These are phyloP conservation scores for Neoscytalidium dimidiatum DNA, from an alignment of 2,329 filamentous ascomycete species.

Conservation along the genomic window DNA sequence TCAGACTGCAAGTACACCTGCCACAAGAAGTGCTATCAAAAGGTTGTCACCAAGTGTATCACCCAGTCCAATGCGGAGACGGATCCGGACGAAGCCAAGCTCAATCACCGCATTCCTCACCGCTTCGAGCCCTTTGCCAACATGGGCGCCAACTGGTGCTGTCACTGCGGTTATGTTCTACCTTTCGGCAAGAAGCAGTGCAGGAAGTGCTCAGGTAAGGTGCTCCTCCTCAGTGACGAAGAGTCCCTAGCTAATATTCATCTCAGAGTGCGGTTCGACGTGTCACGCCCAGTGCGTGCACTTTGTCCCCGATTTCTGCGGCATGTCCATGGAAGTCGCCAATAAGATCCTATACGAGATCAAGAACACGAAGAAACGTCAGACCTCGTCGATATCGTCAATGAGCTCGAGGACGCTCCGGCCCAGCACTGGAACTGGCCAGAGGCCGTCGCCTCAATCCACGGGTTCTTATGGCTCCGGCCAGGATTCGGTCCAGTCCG, in stretches of 20 bases:
- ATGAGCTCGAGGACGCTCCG: conserved; percentile 70
- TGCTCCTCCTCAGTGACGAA: not conserved
- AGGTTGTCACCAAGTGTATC: conserved; percentile 98
- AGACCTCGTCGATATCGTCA: conserved; percentile 52
- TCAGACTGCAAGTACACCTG: conserved; percentile 99
- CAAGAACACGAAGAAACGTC: conserved; percentile 73
- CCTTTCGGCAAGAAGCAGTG: conserved; percentile 95
- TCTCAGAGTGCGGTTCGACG: conserved; percentile 81
- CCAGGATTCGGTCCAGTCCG: conserved; percentile 43
- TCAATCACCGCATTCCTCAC: conserved; percentile 98
- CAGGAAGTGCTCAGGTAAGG: conserved; percentile 81
- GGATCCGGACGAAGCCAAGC: conserved; percentile 98
- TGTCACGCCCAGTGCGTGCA: conserved; percentile 91
- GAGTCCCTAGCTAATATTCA: conserved; percentile 23
- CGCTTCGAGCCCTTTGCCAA: conserved; percentile 96
- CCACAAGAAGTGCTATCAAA: conserved; percentile 94
- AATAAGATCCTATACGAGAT: conserved; percentile 92
- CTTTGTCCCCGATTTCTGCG: conserved; percentile 96
- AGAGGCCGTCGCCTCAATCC: conserved; percentile 35
- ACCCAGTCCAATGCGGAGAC: conserved; percentile 99
- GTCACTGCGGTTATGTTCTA: conserved; percentile 94
- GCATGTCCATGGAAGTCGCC: conserved; percentile 97
- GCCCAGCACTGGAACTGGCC: conserved; percentile 50
- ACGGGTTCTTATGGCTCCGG: conserved; percentile 34
- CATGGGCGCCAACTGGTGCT: conserved; percentile 98